Percentiles rank a stretch among this genome's conserved stretches.
phyloP scores from a whole-genome alignment of 1,284 basidiomycete genomes.

The Fomitopsis schrenkii region DNA sequence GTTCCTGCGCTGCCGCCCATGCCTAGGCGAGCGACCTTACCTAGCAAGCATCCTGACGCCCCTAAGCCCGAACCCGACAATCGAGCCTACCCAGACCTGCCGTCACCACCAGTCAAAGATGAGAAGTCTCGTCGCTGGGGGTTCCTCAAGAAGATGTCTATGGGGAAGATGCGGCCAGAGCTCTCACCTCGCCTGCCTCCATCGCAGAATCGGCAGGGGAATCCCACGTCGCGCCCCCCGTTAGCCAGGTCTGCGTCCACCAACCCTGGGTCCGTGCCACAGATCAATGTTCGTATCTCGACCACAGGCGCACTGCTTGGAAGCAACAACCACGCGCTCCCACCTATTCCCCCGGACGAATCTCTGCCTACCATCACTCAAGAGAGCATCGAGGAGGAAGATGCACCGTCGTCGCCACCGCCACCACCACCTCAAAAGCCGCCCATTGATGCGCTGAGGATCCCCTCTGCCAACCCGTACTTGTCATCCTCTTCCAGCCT shows the following conservation, averaged over 20 bases:
- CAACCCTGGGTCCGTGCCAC: slow-evolving; percentile 35
- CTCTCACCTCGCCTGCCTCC: slow-evolving; percentile 37
- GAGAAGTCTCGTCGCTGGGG: slow-evolving; percentile 79
- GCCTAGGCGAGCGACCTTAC: slow-evolving; percentile 16
- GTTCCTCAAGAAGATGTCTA: slow-evolving; percentile 95
- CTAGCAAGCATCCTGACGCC: slow-evolving; percentile 7
- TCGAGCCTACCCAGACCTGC: neutral
- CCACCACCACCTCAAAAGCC: slow-evolving; percentile 28
- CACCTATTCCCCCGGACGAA: slow-evolving; percentile 6
- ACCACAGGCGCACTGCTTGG: slow-evolving; percentile 51
- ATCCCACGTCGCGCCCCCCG: slow-evolving; percentile 2
- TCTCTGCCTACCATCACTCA: slow-evolving; percentile 33
- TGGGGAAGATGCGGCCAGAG: slow-evolving; percentile 79
- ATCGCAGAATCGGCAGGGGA: slow-evolving; percentile 18
- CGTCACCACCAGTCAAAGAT: slow-evolving; percentile 30
- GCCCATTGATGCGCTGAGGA: slow-evolving; percentile 19
- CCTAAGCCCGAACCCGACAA: neutral
- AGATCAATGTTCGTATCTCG: slow-evolving; percentile 68
- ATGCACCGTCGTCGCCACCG: slow-evolving; percentile 26
- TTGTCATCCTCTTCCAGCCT: slow-evolving; percentile 33
- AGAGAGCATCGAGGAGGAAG: slow-evolving; percentile 19
- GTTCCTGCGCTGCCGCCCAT: slow-evolving; percentile 19
- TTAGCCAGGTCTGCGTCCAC: slow-evolving; percentile 2
- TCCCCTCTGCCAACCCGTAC: slow-evolving; percentile 9
- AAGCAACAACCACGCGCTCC: slow-evolving; percentile 9